These are phyloP conservation scores for Zymoseptoria ardabiliae DNA, from an alignment of 2,329 filamentous ascomycete species.

Conservation along the genomic window DNA sequence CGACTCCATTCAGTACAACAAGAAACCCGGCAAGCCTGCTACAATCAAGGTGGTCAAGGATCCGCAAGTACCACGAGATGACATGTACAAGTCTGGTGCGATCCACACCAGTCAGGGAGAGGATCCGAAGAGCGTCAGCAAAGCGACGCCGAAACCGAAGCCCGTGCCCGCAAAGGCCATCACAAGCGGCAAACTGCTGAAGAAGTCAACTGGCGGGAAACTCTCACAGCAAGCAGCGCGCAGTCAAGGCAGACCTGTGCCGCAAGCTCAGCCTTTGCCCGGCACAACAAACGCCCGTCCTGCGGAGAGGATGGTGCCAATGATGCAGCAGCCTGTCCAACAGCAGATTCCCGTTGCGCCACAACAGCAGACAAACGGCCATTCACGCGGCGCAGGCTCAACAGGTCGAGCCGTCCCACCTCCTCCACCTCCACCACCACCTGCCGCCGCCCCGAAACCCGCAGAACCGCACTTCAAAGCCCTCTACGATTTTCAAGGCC, in stretches of 20 bases:
- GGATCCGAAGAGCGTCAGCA: constrained; percentile 71
- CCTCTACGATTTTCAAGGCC: constrained; percentile 83
- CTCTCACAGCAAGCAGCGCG: constrained; percentile 49
- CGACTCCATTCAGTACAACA: constrained; percentile 88
- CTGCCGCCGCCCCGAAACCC: constrained; percentile 53
- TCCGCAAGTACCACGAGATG: constrained; percentile 60
- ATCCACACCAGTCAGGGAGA: constrained; percentile 84
- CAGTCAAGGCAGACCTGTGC: constrained; percentile 40
- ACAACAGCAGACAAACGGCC: constrained; percentile 38
- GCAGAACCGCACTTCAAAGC: constrained; percentile 78
- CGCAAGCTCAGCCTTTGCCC: constrained; percentile 36
- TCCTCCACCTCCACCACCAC: constrained; percentile 51
- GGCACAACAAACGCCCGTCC: constrained; percentile 20
- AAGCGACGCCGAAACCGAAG: constrained; percentile 79
- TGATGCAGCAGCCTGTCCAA: constrained; percentile 22
- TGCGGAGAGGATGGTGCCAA: constrained; percentile 23
- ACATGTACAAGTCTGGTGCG: constrained; percentile 88
- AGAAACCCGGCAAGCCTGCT: constrained; percentile 91
- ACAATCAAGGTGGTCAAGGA: constrained; percentile 87
- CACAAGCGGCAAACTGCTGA: constrained; percentile 85
- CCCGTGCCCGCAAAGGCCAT: constrained; percentile 83
- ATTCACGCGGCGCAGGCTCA: constrained; percentile 35
- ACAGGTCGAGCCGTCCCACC: constrained; percentile 38
- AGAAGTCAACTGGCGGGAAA: constrained; percentile 64
- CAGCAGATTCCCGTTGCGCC: constrained; percentile 32